Conservation (phyloP, 2,329 filamentous ascomycete species). For the Aspergillus aculeatus region DNA sequence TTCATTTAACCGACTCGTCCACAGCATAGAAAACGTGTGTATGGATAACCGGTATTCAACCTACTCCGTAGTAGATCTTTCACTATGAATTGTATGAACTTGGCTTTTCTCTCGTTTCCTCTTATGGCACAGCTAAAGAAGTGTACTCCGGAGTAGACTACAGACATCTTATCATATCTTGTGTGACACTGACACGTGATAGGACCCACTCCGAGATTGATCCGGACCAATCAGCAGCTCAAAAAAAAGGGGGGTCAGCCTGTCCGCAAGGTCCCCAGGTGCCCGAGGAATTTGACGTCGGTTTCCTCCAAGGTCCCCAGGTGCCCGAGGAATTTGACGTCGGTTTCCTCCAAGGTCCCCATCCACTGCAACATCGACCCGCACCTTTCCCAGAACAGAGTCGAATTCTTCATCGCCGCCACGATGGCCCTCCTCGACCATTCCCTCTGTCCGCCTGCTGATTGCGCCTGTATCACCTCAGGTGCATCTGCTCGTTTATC, state of each 20-base stretch:
- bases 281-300: slow-evolving; percentile 15
- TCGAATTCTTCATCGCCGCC: slow-evolving; percentile 8
- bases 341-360: slow-evolving; percentile 34
- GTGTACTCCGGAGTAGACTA: too few relatives aligned
- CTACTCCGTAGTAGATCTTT: too few relatives aligned
- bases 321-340: slow-evolving; percentile 14
- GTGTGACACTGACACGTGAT: neutral
- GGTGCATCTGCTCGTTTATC: neutral
- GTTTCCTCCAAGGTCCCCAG: slow-evolving; percentile 35
- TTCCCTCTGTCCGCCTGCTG: neutral
- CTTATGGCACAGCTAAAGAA: too few relatives aligned
- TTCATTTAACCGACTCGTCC: too few relatives aligned
- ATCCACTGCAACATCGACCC: slow-evolving; percentile 18
- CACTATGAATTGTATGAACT: too few relatives aligned
- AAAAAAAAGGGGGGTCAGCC: slow-evolving; percentile 15
- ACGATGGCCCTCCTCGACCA: slow-evolving; percentile 11
- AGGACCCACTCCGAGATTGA: neutral
- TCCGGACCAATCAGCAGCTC: neutral
- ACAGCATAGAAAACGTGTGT: too few relatives aligned
- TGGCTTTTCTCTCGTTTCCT: too few relatives aligned
- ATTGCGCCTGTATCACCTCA: neutral
- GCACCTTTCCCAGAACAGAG: slow-evolving; percentile 8
- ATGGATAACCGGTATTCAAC: too few relatives aligned
- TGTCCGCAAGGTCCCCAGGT: slow-evolving; percentile 35
- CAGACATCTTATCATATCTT: neutral